Evolutionary conservation across 441 rosid genomes (phyloP).

Genomic region (Codiaeum variegatum): DNA sequence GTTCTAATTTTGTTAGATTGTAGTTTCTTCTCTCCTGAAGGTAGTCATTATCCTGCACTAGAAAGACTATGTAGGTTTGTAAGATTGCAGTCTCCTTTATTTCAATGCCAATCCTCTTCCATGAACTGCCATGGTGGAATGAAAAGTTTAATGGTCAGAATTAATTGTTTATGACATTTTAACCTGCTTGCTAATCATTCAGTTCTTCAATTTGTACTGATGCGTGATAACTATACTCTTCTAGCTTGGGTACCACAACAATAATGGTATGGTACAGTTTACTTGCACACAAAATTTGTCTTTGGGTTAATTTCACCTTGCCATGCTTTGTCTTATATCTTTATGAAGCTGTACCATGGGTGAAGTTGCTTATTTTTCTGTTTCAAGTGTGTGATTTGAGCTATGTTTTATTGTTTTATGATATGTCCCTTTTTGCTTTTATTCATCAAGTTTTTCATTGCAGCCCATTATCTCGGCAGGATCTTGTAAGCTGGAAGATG

Average conservation of each 20-base stretch:
- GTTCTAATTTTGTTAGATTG: background rate
- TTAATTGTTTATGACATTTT: background rate
- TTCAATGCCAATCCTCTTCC: background rate
- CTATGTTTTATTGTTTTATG: background rate
- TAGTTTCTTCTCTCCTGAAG: conserved; percentile 62
- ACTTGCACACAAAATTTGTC: background rate
- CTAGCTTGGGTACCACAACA: background rate
- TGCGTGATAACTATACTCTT: conserved; percentile 1
- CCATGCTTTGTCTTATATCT: background rate
- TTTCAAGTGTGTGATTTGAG: conserved; percentile 1
- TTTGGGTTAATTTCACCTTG: background rate
- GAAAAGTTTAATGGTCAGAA: background rate
- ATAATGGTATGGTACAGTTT: background rate
- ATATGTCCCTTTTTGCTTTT: conserved; percentile 20
- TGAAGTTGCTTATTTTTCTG: conserved; percentile 3
- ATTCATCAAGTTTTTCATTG: conserved; percentile 20
- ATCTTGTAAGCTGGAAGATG: conserved; percentile 97
- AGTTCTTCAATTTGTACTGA: background rate
- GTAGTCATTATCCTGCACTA: conserved; percentile 35
- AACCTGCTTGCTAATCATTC: background rate
- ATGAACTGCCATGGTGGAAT: conserved; percentile 2
- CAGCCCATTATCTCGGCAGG: conserved; percentile 88
- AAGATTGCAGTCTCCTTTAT: conserved; percentile 7
- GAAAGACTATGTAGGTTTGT: background rate
- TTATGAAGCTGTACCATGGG: background rate